These are phyloP conservation scores for Aspergillus phoenicis DNA, from an alignment of 2,329 filamentous ascomycete genomes.

Conservation along the genomic window DNA sequence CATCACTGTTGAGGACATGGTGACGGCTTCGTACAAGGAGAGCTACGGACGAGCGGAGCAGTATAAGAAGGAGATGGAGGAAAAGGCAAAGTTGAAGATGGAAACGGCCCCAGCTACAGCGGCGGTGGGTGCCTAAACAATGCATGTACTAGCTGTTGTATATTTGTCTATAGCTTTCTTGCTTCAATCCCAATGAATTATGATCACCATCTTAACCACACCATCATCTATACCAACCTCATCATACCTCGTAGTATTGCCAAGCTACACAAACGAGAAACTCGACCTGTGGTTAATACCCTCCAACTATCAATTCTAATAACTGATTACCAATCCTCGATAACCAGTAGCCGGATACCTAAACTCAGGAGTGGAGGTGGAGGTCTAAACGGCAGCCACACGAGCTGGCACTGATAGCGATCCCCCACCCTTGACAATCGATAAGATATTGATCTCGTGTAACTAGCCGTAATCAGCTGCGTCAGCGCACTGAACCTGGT, in stretches of 20 bases:
- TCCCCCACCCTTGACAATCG: slow-evolving; percentile 8
- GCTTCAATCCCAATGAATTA: neutral
- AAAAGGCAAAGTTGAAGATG: slow-evolving; percentile 12
- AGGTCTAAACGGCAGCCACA: neutral
- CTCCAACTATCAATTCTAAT: too few relatives aligned
- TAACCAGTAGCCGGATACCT: neutral
- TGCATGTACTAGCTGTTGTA: neutral
- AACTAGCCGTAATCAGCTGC: neutral
- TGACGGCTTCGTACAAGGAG: slow-evolving; percentile 45
- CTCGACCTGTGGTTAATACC: too few relatives aligned
- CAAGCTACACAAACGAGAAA: too few relatives aligned
- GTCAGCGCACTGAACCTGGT: neutral
- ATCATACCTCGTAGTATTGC: neutral
- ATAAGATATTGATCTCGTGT: neutral
- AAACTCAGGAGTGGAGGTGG: neutral
- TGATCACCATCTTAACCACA: too few relatives aligned
- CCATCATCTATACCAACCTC: neutral
- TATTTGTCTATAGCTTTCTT: neutral
- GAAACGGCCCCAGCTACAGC: slow-evolving; percentile 14
- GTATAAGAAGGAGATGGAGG: slow-evolving; percentile 42
- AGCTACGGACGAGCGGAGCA: slow-evolving; percentile 49
- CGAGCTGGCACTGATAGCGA: neutral
- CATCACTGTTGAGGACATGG: slow-evolving; percentile 47
- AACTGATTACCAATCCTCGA: neutral
- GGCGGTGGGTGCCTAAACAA: slow-evolving; percentile 20